Base-by-base conservation (phyloP, 768 basidiomycete genomes). In the Phlebiopsis flavidoalba region DNA sequence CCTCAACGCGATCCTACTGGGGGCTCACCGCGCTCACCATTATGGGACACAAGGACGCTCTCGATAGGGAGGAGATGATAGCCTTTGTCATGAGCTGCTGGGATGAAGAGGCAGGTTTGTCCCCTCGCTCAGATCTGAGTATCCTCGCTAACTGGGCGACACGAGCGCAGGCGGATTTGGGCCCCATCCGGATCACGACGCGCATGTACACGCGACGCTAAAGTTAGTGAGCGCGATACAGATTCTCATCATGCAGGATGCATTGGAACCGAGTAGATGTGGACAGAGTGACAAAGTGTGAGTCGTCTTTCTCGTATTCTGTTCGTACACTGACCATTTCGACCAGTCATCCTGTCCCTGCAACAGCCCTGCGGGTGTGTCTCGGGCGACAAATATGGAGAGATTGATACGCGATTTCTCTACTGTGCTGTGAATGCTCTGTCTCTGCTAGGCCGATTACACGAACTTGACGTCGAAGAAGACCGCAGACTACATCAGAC, bases 1-100 rank as follows among this genome's bases (percentile, higher is more conserved):
- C 7, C 79, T 99, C 74, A 98, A 98, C 72, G 96, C 95, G 1
- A 79, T 98, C n/a, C 8, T 99, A 97, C 73, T 99, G 97, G 97
- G 97, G 94, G 8, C 77, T 95, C 45, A 93, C 90, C 0, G 94
- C 97, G 0, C 76, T 96, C 2, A 89, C 82, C 40, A 78, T 94
- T 50, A 90, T 98, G 87, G 83, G 81, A 0, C 82, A 81, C 49
- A 77, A 84, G 58, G 89, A 95, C 53, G 93, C 93, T 0, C 76
- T 99, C 55, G 82, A 90, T 65, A 76, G 87, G 45, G 85, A 93
- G 24, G 93, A 93, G 63, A 91, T 91, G 82, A 82, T 98, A 33
- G 80, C 80, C 2, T 98, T 91, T 71, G 93, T 98, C 55, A 83
- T 95, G 86, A 88, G 86, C 65, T 99, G 97, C 72, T 98, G 95